Base-by-base conservation (phyloP, 805 yeast species). In the Hanseniaspora pseudoguilliermondii region DNA sequence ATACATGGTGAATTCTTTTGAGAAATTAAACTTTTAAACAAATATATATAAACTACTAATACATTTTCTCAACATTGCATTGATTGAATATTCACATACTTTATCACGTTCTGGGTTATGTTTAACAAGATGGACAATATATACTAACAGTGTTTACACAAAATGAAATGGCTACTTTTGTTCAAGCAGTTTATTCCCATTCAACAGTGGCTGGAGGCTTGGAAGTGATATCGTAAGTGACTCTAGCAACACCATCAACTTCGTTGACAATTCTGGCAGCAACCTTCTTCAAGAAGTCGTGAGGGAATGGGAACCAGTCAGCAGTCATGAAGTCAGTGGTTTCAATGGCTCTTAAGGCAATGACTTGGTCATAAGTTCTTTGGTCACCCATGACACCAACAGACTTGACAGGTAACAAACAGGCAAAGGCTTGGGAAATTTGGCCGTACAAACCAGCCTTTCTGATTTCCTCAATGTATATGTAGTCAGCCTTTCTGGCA, bases 301-400 rank as follows among this genome's bases (percentile, higher is more conserved):
- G 91, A 64, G 90, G 97, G 68, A 93, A 93, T 61, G 84, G 86
- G 71, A 74, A 93, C 99, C 99, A 93, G 73, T 93, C 98, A 60
- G 98, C 98, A 65, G 99, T 93, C 99, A 93, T 93, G 80, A 93
- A 93, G 75, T 93, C 99, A 59, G 82, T 80, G 55, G 98, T 93
- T 76, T 90, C 97, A 65, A 93, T 88, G 63, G 98, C 98, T 75
- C 99, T 85, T 69, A 93, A 80, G 49, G 98, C 98, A 75, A 93
- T 93, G 60, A 93, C 99, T 76, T 93, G 99, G 72, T 93, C 98
- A 70, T 93, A 93, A 59, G 97, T 88, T 77, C 99, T 85, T 78
- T 93, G 95, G 73, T 93, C 99, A 69, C 99, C 99, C 96, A 88
- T 87, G 62, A 93, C 99, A 76, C 99, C 99, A 57, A 93, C 99